Conservation (phyloP, 176 grass and related monocot genomes). For the Melocanna baccifera region DNA sequence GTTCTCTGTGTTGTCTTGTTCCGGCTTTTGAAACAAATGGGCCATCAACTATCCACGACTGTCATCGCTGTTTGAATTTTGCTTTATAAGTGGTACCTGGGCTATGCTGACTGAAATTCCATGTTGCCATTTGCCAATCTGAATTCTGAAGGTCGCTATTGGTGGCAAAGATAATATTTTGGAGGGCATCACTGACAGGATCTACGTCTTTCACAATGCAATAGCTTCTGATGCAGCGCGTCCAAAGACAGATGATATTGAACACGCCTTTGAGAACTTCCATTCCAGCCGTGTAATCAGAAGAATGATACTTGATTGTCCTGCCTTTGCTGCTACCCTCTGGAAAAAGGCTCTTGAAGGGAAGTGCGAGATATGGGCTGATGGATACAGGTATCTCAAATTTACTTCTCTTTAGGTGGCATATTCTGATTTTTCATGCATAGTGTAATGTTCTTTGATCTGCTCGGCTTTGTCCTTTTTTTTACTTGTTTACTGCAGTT, state of each 20-base stretch:
- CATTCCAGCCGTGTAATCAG: constrained; percentile 74
- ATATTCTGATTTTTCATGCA: not conserved
- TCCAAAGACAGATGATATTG: constrained; percentile 56
- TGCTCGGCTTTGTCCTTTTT: not conserved
- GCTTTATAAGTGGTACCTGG: not conserved
- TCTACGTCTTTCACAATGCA: constrained; percentile 54
- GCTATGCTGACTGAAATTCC: not conserved
- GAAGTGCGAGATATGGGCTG: constrained; percentile 60
- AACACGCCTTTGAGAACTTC: constrained; percentile 84
- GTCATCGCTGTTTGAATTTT: not conserved
- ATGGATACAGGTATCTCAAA: constrained; percentile 68
- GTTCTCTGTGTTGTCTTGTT: not conserved
- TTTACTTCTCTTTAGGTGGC: not conserved
- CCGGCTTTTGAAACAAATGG: not conserved
- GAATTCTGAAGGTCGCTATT: constrained; percentile 61
- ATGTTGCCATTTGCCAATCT: constrained; percentile 18
- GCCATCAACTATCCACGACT: not conserved
- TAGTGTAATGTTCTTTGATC: not conserved
- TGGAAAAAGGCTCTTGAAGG: constrained; percentile 76
- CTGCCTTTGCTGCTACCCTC: constrained; percentile 58
- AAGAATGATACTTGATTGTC: constrained; percentile 61
- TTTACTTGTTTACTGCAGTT: constrained; percentile 41
- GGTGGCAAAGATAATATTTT: constrained; percentile 71
- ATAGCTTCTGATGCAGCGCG: constrained; percentile 67
- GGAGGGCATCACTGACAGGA: constrained; percentile 40